Base-by-base conservation (phyloP, 2,329 filamentous ascomycete genomes). In the Ophiostoma populinum region DNA sequence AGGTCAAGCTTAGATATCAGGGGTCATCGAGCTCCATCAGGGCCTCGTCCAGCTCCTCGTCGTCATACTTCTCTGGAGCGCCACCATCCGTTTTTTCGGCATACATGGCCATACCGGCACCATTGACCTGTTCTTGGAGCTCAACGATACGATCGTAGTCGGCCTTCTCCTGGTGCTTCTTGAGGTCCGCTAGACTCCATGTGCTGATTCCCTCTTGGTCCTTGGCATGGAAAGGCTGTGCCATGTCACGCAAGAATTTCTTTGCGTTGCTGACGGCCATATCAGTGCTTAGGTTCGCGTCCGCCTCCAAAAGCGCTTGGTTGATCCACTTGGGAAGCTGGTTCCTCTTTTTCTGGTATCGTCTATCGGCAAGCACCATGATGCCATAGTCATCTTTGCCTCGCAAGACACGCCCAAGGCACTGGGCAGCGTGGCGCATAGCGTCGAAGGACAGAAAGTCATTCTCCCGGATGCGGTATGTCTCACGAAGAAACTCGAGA, bases 301-400 rank as follows among this genome's bases (percentile, higher is more conserved):
- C 85, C 16, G 77, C 76, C 33, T 93, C 85, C 21, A 80, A 63
- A 40, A 98, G 66, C 3, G 80, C 85, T 51, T 92, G 80, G 43
- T 77, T 80, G 50, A 98, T 98, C 90, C 90, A 98, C 52, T 93
- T 93, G 9, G 90, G 90, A 19, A 98, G 63, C 56, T 98, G 92
- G 3, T 57, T 65, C 24, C 85, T 68, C 58, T 95, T 95, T 60
- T 90, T 92, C 52, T 83, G 77, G 55, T 94, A 98, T 13, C 90
- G 74, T 27, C 82, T 76, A 54, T 98, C 90, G 2, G 92, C 90
- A 19, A 98, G 65, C 5, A 98, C 87, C 90, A 98, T 98, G 62
- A 98, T 82, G n/a, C 90, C 90, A 55, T 98, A 98, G 55, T 98
- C 90, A 51, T 98, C 92, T 55, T 98, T 98, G 17, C 90, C 90